Percentiles rank a stretch among this genome's conserved stretches.
Conservation (phyloP, 495 filamentous ascomycete species). For the Daldinia loculata region DNA sequence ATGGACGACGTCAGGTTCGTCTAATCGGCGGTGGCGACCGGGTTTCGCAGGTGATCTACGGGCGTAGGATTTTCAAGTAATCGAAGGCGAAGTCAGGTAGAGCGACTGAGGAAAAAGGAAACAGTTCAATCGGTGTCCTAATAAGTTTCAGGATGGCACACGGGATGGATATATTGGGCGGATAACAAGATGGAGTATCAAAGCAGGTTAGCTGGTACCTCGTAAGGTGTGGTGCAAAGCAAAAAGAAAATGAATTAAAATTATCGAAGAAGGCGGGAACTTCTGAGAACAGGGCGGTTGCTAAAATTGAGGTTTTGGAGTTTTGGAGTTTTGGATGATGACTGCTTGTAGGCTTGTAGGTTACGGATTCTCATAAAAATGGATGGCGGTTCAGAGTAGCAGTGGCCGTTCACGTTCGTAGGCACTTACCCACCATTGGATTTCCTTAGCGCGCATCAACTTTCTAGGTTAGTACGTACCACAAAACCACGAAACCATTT, state of each 20-base stretch:
- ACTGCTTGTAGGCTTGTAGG: constrained; percentile 2
- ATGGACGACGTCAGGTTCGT: constrained; percentile 17
- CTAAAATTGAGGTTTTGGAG: constrained; percentile 19
- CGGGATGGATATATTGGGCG: constrained; percentile 24
- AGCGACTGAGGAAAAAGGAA: constrained; percentile 17
- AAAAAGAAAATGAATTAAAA: constrained; percentile 1
- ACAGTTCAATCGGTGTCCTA: constrained; percentile 21
- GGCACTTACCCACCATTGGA: constrained; percentile 31
- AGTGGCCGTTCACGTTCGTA: constrained; percentile 29
- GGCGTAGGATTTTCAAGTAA: constrained; percentile 29
- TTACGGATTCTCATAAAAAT: constrained; percentile 21
- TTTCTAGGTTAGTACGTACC: constrained; percentile 16
- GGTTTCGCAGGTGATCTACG: constrained; percentile 29
- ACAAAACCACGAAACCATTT: neutral
- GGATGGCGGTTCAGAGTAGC: constrained; percentile 25
- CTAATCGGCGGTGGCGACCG: constrained; percentile 34
- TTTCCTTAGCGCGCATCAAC: constrained; percentile 31
- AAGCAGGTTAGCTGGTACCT: constrained; percentile 1
- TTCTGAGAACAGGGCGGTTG: constrained; percentile 17
- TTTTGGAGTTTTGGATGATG: constrained; percentile 8
- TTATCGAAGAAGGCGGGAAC: constrained; percentile 6
- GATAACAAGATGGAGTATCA: constrained; percentile 14
- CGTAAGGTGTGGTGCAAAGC: neutral
- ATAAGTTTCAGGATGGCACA: constrained; percentile 22
- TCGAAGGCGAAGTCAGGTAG: constrained; percentile 25